Evolutionary conservation across 768 basidiomycete genomes (phyloP).

Genomic region (Royoungia palumana): DNA sequence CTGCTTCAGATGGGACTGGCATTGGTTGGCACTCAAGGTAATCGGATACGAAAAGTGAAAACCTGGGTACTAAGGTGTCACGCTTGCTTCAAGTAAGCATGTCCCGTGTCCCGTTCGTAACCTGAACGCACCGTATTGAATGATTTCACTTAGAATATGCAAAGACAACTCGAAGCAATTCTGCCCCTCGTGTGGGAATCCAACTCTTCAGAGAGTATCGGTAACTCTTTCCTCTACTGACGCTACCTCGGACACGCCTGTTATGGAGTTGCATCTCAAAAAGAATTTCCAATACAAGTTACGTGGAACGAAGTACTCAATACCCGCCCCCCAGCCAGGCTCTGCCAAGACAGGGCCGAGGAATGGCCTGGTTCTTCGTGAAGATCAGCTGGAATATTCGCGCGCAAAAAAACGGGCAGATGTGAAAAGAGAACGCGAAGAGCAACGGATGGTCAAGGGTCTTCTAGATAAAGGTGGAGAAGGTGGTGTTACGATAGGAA

Average conservation of each 20-base stretch:
- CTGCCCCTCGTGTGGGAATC: slow-evolving; percentile 95
- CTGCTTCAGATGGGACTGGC: slow-evolving; percentile 91
- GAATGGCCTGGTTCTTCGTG: slow-evolving; percentile 82
- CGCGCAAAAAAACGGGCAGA: slow-evolving; percentile 78
- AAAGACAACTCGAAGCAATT: slow-evolving; percentile 94
- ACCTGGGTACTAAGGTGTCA: slow-evolving; percentile 97
- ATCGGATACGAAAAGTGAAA: slow-evolving; percentile 84
- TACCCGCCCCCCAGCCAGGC: slow-evolving; percentile 87
- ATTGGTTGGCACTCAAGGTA: slow-evolving; percentile 87
- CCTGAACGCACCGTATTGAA: neutral
- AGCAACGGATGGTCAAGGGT: slow-evolving; percentile 60
- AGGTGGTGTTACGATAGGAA: slow-evolving; percentile 55
- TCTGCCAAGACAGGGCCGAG: slow-evolving; percentile 81
- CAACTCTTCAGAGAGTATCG: slow-evolving; percentile 85
- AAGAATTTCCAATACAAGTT: slow-evolving; percentile 91
- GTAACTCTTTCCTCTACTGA: slow-evolving; percentile 76
- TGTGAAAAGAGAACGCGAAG: slow-evolving; percentile 71
- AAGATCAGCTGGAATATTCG: slow-evolving; percentile 88
- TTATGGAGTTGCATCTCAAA: slow-evolving; percentile 89
- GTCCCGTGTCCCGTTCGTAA: neutral
- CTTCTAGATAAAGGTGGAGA: slow-evolving; percentile 50
- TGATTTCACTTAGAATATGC: slow-evolving; percentile 64
- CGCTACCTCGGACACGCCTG: slow-evolving; percentile 57
- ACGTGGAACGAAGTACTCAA: slow-evolving; percentile 89
- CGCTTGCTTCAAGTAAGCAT: slow-evolving; percentile 95